Evolutionary conservation across 805 yeast species (phyloP).

Genomic region (Komagataella pseudopastoris): DNA sequence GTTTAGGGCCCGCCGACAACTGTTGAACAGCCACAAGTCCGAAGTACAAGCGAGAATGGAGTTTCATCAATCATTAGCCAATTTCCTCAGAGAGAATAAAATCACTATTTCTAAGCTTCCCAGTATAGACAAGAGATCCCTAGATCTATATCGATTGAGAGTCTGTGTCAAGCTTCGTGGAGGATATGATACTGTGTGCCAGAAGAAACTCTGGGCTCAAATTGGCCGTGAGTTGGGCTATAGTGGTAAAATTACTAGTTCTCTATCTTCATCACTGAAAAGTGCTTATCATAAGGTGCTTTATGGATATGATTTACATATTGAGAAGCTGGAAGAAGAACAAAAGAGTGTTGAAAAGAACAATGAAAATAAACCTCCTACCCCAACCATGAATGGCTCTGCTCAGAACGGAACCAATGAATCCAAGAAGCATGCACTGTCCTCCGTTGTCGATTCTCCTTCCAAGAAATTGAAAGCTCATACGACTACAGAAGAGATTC

Average conservation of each 20-base stretch:
- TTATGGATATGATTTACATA: conserved; percentile 8
- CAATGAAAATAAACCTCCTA: background rate
- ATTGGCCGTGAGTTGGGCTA: conserved; percentile 73
- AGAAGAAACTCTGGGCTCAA: conserved; percentile 68
- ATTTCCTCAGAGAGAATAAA: conserved; percentile 24
- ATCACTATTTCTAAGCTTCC: conserved; percentile 34
- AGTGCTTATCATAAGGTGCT: conserved; percentile 39
- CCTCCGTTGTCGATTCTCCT: background rate
- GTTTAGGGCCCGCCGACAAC: conserved; percentile 37
- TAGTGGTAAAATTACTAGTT: conserved; percentile 57
- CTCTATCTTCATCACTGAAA: conserved; percentile 54
- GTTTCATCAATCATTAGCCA: conserved; percentile 32
- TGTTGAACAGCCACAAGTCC: conserved; percentile 27
- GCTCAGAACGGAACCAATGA: background rate
- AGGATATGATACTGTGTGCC: conserved; percentile 51
- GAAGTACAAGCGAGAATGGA: conserved; percentile 28
- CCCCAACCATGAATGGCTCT: background rate
- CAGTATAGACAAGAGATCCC: conserved; percentile 47
- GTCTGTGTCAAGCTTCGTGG: conserved; percentile 50
- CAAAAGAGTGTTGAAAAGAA: conserved; percentile 6
- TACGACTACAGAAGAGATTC: conserved; percentile 6
- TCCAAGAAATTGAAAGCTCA: conserved; percentile 1
- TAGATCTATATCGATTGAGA: conserved; percentile 50
- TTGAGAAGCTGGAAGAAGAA: conserved; percentile 1
- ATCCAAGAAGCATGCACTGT: background rate